These are phyloP conservation scores for Madurella mycetomatis DNA, from an alignment of 2,329 filamentous ascomycete genomes.

Conservation along the genomic window DNA sequence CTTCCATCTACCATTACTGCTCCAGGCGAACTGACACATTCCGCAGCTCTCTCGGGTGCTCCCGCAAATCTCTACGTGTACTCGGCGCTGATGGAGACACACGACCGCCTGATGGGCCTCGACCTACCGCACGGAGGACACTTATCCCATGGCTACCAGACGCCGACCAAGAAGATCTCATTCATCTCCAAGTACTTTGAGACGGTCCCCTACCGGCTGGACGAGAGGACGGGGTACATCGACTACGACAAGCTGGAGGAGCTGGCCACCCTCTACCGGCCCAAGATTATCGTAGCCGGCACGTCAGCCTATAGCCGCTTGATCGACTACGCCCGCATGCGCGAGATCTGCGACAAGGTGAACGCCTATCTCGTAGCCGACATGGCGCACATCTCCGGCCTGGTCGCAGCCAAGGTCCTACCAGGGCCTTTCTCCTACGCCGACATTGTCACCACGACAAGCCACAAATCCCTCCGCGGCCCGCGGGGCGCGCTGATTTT, in stretches of 20 bases:
- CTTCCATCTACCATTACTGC: constrained; percentile 3
- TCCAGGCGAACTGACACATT: constrained; percentile 12
- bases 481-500: constrained; percentile 98
- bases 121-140: constrained; percentile 96
- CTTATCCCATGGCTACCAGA: constrained; percentile 95
- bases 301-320: constrained; percentile 93
- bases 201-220: constrained; percentile 88
- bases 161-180: constrained; percentile 91
- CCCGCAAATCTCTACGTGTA: constrained; percentile 87
- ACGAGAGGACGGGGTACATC: constrained; percentile 87
- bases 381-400: constrained; percentile 95
- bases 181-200: constrained; percentile 99
- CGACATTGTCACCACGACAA: constrained; percentile 96
- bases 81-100: constrained; percentile 84
- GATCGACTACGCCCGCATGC: constrained; percentile 92
- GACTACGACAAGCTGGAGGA: constrained; percentile 92
- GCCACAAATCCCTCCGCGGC: constrained; percentile 93
- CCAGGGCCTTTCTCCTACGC: constrained; percentile 84
- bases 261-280: constrained; percentile 81
- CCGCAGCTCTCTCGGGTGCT: constrained; percentile 67
- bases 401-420: constrained; percentile 87
- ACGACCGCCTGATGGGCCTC: constrained; percentile 94
- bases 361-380: constrained; percentile 91
- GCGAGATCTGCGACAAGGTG: constrained; percentile 82
- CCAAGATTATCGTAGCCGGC: constrained; percentile 92